Conservation (phyloP, 2,329 filamentous ascomycete species). For the Cadophora malorum region DNA sequence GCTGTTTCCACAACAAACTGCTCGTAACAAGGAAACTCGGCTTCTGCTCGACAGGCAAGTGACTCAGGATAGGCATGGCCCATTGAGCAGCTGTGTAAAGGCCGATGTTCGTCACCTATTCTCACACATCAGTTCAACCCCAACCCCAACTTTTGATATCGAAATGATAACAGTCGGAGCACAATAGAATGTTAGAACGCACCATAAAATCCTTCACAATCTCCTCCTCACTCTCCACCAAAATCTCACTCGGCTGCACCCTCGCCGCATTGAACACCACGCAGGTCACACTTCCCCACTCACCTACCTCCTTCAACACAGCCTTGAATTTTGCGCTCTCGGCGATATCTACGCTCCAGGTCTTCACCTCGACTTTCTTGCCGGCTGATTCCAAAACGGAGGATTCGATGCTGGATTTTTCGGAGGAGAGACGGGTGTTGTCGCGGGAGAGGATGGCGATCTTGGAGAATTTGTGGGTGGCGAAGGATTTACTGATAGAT, state of each 20-base stretch:
- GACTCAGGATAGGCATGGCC: slow-evolving; percentile 52
- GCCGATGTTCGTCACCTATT: slow-evolving; percentile 54
- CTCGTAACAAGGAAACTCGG: slow-evolving; percentile 57
- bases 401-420: slow-evolving; percentile 46
- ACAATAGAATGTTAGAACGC: background rate
- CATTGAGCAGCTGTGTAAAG: slow-evolving; percentile 56
- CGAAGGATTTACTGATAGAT: slow-evolving; percentile 50
- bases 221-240: slow-evolving; percentile 51
- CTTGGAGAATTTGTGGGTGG: slow-evolving; percentile 52
- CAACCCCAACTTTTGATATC: background rate
- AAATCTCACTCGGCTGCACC: slow-evolving; percentile 50
- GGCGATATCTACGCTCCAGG: slow-evolving; percentile 52
- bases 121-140: background rate
- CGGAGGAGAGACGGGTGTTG: slow-evolving; percentile 48
- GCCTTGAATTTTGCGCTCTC: slow-evolving; percentile 48
- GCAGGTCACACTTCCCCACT: slow-evolving; percentile 53
- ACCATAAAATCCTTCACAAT: slow-evolving; percentile 59
- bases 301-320: slow-evolving; percentile 51
- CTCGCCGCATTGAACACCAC: slow-evolving; percentile 60
- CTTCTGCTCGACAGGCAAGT: slow-evolving; percentile 46
- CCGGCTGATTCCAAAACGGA: slow-evolving; percentile 34
- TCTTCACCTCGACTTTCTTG: slow-evolving; percentile 48
- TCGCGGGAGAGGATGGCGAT: slow-evolving; percentile 56
- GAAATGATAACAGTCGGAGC: background rate
- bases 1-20: slow-evolving; percentile 54